Base-by-base conservation (phyloP, 805 yeast genomes). In the Candida insectalens region DNA sequence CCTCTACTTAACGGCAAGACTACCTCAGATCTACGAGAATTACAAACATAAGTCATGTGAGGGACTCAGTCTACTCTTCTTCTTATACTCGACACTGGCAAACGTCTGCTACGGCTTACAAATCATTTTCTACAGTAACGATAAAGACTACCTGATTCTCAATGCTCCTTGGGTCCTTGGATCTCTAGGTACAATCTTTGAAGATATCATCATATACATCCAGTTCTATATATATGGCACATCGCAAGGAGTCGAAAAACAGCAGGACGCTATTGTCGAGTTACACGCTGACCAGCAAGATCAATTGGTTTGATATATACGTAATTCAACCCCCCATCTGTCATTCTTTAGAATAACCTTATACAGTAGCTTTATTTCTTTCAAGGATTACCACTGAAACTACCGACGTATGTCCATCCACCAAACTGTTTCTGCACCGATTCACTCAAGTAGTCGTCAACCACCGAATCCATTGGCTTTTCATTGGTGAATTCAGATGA, bases 401-500 rank as follows among this genome's bases (percentile, higher is more conserved):
- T 52, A 3, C 92, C 94, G 31, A 79, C 83, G 57, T 88, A 89
- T 2, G 97, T 89, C 98, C 98, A 92, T 5, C 98, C 97, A 30
- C 96, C 97, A 65, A 92, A 92, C 60, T 92, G 97, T 53, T 82
- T 77, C 59, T 92, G 98, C n/a, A 92, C 96, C 47, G 88, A 75
- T 47, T 87, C 97, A 50, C 94, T 83, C 41, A 92, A 68, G 45
- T 72, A 84, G 50, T 84, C 94, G 54, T 88, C 94, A 13, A 88
- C 96, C 9, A 92, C 96, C 41, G 95, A 83, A 55, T 92, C 98
- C 45, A 84, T 79, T 4, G 98, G 97, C 46, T 79, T 76, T 50
- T 92, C 97, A 49, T 68, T 79, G 4, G 98, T 92, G 53, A 92
- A 92, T 51, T 83, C 94, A 42, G 77, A 73, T 53, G 89, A 96